phyloP scores from a whole-genome alignment of 2,329 filamentous ascomycete species.

The Ilyonectria mors-panacis region DNA sequence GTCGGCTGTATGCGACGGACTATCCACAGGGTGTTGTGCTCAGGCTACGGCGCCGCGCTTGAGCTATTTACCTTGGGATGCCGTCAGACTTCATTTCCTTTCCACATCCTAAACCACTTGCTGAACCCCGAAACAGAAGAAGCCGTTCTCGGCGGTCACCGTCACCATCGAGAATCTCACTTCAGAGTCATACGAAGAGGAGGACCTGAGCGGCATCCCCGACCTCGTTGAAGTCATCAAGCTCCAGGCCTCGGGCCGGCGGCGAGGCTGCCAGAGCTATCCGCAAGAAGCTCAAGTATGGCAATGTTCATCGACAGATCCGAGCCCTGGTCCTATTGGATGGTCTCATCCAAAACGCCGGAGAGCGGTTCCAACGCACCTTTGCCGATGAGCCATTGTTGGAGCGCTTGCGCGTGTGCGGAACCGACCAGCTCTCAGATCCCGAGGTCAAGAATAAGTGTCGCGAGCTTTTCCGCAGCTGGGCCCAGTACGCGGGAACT shows the following conservation, averaged over 20 bases:
- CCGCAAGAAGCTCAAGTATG: constrained; percentile 99
- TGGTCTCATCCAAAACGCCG: constrained; percentile 94
- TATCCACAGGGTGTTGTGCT: not conserved
- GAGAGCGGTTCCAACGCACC: constrained; percentile 85
- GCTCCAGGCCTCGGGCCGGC: constrained; percentile 89
- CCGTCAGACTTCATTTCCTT: not conserved
- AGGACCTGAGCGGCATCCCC: constrained; percentile 91
- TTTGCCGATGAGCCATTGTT: constrained; percentile 94
- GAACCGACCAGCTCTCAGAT: constrained; percentile 88
- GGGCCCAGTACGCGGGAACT: constrained; percentile 88
- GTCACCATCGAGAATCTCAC: constrained; percentile 93
- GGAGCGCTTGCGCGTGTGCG: constrained; percentile 90
- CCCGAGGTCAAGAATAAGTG: constrained; percentile 90
- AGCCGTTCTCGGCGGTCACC: constrained; percentile 94
- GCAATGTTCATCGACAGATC: constrained; percentile 92
- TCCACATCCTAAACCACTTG: not conserved
- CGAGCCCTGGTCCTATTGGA: constrained; percentile 91
- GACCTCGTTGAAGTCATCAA: constrained; percentile 95
- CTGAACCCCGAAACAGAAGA: constrained; percentile 58
- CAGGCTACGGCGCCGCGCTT: constrained; percentile 7
- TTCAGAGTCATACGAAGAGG: constrained; percentile 89
- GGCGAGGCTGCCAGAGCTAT: constrained; percentile 92
- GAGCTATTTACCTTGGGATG: constrained; percentile 36
- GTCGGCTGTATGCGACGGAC: not conserved
- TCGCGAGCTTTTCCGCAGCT: constrained; percentile 86